A percentile compares a stretch with the other conserved stretches of the same genome.
phyloP scores from a whole-genome alignment of 2,329 filamentous ascomycete species.

The Cercospora sp. region DNA sequence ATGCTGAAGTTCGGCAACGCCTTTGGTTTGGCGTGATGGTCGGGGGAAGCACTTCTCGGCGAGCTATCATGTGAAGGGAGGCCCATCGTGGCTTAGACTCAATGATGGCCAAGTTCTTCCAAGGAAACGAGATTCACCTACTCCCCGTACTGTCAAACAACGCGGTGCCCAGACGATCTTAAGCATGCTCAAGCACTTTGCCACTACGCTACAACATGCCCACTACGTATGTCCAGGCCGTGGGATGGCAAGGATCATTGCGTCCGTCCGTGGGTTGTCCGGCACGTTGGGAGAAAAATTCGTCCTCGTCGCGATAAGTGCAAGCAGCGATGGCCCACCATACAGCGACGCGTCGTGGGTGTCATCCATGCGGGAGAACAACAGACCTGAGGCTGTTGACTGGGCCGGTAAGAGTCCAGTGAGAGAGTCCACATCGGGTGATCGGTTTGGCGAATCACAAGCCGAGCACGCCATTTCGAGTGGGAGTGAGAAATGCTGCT shows the following conservation, averaged over 20 bases:
- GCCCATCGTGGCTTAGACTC: constrained; percentile 1
- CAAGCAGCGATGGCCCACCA: background rate
- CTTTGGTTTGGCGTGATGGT: constrained; percentile 17
- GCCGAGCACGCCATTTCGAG: constrained; percentile 13
- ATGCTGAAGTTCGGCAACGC: constrained; percentile 21
- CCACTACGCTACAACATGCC: constrained; percentile 7
- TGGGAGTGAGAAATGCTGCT: constrained; percentile 10
- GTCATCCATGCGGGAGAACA: background rate
- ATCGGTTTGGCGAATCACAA: constrained; percentile 3
- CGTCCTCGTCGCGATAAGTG: background rate
- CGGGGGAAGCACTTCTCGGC: constrained; percentile 7
- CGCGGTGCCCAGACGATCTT: constrained; percentile 9
- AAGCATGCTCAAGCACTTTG: constrained; percentile 15
- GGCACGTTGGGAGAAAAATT: constrained; percentile 1
- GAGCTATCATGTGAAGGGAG: background rate
- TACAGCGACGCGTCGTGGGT: background rate
- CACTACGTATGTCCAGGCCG: constrained; percentile 2
- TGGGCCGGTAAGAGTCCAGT: background rate
- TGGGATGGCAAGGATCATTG: constrained; percentile 7
- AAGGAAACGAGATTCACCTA: background rate
- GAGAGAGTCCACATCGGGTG: constrained; percentile 3
- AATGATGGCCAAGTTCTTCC: constrained; percentile 11
- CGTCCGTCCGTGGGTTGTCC: constrained; percentile 2
- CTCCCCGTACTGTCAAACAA: background rate
- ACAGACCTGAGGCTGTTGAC: background rate